Conservation (phyloP, 2,329 filamentous ascomycete genomes). For the Aspergillus carbonarius region DNA sequence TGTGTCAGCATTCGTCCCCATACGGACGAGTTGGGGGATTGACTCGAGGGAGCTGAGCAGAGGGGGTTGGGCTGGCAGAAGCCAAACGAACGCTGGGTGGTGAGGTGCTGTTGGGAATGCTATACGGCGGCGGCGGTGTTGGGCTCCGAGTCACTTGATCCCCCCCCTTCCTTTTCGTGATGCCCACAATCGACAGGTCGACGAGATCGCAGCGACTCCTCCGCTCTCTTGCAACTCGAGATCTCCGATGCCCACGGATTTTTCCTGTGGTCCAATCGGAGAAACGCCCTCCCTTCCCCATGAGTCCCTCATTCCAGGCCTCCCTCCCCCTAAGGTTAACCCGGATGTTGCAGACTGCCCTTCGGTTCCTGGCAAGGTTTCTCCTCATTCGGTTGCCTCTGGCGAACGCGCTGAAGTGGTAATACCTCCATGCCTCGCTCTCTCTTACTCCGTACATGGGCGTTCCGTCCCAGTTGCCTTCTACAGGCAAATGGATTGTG, state of each 20-base stretch:
- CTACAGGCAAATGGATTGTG: not conserved
- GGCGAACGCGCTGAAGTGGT: not conserved
- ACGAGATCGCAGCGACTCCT: not conserved
- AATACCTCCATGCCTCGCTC: not conserved
- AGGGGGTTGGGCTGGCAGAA: not conserved
- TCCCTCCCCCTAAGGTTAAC: not conserved
- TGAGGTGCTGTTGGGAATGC: not conserved
- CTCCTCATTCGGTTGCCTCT: not conserved
- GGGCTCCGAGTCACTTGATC: slow-evolving; percentile 5
- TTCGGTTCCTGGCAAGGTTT: not conserved
- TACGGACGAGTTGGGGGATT: not conserved
- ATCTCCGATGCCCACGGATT: not conserved
- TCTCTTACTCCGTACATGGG: not conserved
- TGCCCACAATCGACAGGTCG: not conserved
- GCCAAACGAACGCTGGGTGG: not conserved
- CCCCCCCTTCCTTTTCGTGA: not conserved
- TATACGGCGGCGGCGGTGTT: not conserved
- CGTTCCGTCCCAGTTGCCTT: not conserved
- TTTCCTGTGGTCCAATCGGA: not conserved
- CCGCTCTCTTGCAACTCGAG: not conserved
- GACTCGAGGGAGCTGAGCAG: not conserved
- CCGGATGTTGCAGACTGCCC: not conserved
- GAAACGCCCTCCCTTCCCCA: not conserved
- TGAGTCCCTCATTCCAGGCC: not conserved
- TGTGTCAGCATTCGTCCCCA: not conserved